Conservation (phyloP, 208 protist species). For the Giardia duodenalis region DNA sequence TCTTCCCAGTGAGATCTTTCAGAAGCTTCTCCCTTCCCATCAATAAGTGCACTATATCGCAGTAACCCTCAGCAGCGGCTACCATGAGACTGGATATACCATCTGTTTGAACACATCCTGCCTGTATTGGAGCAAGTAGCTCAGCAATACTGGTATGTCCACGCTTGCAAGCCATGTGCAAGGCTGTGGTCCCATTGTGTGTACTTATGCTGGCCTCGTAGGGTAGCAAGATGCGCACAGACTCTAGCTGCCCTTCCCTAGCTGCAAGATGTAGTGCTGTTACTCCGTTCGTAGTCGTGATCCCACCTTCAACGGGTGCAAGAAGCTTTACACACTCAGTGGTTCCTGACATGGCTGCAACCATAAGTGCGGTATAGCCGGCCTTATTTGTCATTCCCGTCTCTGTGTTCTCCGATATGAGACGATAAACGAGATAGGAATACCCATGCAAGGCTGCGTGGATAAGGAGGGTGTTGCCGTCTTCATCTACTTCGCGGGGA, state of each 20-base stretch:
- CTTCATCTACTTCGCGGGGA: background rate
- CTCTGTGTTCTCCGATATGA: background rate
- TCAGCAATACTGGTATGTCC: background rate
- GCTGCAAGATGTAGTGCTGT: background rate
- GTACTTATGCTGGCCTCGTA: background rate
- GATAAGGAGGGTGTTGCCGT: background rate
- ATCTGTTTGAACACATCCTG: background rate
- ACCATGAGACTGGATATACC: background rate
- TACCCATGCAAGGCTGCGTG: background rate
- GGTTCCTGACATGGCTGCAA: background rate
- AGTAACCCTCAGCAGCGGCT: background rate
- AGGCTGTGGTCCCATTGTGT: background rate
- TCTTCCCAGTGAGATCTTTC: background rate
- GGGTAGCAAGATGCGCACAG: background rate
- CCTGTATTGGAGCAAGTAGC: background rate
- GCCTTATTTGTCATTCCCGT: background rate
- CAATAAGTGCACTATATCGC: background rate
- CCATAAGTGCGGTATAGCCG: background rate
- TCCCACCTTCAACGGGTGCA: background rate
- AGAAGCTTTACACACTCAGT: background rate
- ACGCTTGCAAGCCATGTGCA: background rate
- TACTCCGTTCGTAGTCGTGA: background rate
- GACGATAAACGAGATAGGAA: background rate
- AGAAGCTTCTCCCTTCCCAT: background rate
- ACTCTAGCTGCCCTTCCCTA: background rate